These are phyloP conservation scores for Mycogone perniciosa DNA, from an alignment of 2,329 filamentous ascomycete species.

Conservation along the genomic window DNA sequence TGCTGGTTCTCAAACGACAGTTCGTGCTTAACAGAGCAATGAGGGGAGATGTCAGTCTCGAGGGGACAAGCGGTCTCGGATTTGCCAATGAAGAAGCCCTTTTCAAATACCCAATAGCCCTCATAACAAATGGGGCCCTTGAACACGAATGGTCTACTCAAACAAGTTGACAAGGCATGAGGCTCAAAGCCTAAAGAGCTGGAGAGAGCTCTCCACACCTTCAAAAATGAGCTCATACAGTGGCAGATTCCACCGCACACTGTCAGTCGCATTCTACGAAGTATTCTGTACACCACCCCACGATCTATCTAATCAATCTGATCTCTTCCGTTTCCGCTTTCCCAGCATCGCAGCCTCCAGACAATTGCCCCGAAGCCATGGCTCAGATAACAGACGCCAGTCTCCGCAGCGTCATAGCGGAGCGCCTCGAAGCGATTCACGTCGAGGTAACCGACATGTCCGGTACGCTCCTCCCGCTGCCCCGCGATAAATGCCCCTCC, in stretches of 20 bases:
- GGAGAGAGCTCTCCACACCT: neutral
- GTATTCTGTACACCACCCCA: constrained; percentile 15
- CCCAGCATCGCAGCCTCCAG: neutral
- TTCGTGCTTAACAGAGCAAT: neutral
- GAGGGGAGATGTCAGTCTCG: neutral
- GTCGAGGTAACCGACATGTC: constrained; percentile 91
- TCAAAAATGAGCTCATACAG: constrained; percentile 30
- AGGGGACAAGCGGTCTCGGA: neutral
- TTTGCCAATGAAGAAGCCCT: neutral
- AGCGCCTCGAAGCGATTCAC: constrained; percentile 66
- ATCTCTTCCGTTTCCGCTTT: constrained; percentile 14
- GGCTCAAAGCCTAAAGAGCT: neutral
- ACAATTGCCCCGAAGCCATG: constrained; percentile 28
- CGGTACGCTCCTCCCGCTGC: constrained; percentile 47
- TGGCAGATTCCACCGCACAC: constrained; percentile 11
- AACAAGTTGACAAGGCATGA: neutral
- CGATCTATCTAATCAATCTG: constrained; percentile 34
- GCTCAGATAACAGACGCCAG: constrained; percentile 65
- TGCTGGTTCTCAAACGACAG: neutral
- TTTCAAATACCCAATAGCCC: constrained; percentile 2
- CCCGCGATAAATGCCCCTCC: constrained; percentile 4
- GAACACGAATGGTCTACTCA: neutral
- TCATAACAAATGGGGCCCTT: constrained; percentile 14
- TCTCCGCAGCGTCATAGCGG: constrained; percentile 61
- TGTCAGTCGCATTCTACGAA: constrained; percentile 12